Base-by-base conservation (phyloP, 2,329 filamentous ascomycete genomes). In the Ceratocystis alfenasii region DNA sequence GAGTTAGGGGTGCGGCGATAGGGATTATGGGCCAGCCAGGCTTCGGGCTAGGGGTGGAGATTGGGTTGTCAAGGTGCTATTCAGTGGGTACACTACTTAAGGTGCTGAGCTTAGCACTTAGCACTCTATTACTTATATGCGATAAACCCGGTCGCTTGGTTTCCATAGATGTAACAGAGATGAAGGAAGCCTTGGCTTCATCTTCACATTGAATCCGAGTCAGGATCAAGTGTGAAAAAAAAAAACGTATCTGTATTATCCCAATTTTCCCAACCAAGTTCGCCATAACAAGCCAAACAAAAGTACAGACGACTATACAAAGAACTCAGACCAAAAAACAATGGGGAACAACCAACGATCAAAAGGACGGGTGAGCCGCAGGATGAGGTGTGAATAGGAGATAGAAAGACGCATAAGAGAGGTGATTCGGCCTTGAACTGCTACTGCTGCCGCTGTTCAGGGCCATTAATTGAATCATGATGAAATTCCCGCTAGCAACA, bases 201-300 rank as follows among this genome's bases (percentile, higher is more conserved):
- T 41, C 10, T 15, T 41, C 36, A 41, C 12, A 41, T 41, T 12
- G 10, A 41, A 5, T 41, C 36, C 10, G 10, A 41, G 10, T 41
- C 10, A 41, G 36, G 3, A 41, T 41, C 36, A 41, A 12, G 17
- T 33, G 28, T 36, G 15, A 46, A 5, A 44, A 41, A 41, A 55
- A 45, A 41, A 60, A 60, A 25, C 12, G 33, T 12, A 41, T 15
- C 36, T 41, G 12, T 64, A 44, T 63, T 62, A 45, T 64, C 33
- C 61, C 20, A 59, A 65, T 60, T 65, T 67, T 65, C 64, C 63
- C 50, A 55, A 50, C 66, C 59, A 59, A 12, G 60, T 68, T 68
- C 68, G 66, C 67, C 63, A 59, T 62, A 36, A 60, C 30, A 65
- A 67, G 59, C 61, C 57, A 55, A 62, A 50, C 12, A 66, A 68